Evolutionary conservation across 192 early-diverging fungal species (phyloP).

Genomic region (Radiomyces spectabilis): DNA sequence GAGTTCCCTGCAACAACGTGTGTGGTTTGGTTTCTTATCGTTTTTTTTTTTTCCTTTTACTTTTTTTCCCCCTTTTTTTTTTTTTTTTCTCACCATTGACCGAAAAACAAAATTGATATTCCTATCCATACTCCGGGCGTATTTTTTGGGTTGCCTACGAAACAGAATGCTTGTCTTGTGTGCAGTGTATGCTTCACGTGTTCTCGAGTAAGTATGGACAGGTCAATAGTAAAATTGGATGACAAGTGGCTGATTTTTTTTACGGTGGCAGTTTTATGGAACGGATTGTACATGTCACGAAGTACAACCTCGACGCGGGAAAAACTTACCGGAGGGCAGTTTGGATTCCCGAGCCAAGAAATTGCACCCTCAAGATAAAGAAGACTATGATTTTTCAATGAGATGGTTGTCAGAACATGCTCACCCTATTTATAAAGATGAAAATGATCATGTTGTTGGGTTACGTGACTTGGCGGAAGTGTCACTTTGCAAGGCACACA

Average conservation of each 20-base stretch:
- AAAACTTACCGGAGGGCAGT: constrained; percentile 23
- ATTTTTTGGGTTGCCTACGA: background rate
- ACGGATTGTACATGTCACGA: constrained; percentile 19
- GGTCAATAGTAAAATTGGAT: background rate
- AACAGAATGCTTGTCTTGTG: constrained; percentile 27
- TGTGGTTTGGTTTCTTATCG: background rate
- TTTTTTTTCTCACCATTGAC: too few species aligned
- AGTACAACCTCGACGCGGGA: constrained; percentile 22
- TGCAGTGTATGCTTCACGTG: constrained; percentile 31
- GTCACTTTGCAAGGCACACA: constrained; percentile 31
- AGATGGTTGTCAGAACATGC: constrained; percentile 23
- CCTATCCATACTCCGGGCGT: too few species aligned
- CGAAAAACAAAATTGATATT: background rate
- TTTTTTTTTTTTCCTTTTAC: background rate
- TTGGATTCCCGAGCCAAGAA: constrained; percentile 31
- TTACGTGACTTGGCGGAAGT: constrained; percentile 16
- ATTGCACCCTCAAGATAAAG: constrained; percentile 13
- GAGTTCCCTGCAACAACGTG: too few species aligned
- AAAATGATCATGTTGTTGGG: constrained; percentile 12
- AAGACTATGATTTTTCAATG: constrained; percentile 26
- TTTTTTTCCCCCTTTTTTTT: background rate
- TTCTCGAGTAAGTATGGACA: constrained; percentile 12
- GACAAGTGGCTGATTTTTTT: background rate
- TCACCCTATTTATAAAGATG: constrained; percentile 20
- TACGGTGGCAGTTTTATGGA: constrained; percentile 18